Conservation (phyloP, 2,329 filamentous ascomycete species). For the Aspergillus quadricinctus region DNA sequence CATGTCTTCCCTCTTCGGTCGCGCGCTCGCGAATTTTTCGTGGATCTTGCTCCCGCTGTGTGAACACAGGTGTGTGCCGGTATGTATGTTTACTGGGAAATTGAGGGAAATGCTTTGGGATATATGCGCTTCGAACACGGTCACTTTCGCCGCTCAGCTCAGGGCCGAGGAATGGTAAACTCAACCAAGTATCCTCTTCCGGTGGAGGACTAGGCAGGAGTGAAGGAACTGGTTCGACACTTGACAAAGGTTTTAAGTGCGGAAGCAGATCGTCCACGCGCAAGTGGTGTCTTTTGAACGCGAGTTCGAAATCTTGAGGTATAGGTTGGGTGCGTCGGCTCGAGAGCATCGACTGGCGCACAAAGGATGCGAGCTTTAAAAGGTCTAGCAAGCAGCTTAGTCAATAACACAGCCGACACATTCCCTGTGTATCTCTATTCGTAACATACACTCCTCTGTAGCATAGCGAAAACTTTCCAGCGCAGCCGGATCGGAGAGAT, state of each 20-base stretch:
- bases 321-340: slow-evolving; percentile 53
- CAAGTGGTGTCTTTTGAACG: slow-evolving; percentile 29
- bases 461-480: slow-evolving; percentile 53
- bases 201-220: slow-evolving; percentile 39
- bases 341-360: slow-evolving; percentile 55
- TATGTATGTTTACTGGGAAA: slow-evolving; percentile 64
- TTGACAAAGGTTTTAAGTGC: slow-evolving; percentile 27
- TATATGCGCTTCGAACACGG: slow-evolving; percentile 48
- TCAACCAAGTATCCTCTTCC: slow-evolving; percentile 33
- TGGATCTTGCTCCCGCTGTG: slow-evolving; percentile 56
- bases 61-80: slow-evolving; percentile 56
- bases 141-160: slow-evolving; percentile 47
- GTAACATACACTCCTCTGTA: slow-evolving; percentile 55
- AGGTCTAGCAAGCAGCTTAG: slow-evolving; percentile 44
- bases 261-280: slow-evolving; percentile 31
- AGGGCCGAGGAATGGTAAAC: slow-evolving; percentile 47
- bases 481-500: slow-evolving; percentile 51
- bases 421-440: not conserved
- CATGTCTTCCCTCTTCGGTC: slow-evolving; percentile 61
- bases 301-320: slow-evolving; percentile 55
- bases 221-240: slow-evolving; percentile 18
- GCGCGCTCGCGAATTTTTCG: slow-evolving; percentile 58
- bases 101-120: slow-evolving; percentile 57
- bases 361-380: slow-evolving; percentile 49
- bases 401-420: slow-evolving; percentile 5